Base-by-base conservation (phyloP, 768 basidiomycete genomes). In the Collybia sordida region DNA sequence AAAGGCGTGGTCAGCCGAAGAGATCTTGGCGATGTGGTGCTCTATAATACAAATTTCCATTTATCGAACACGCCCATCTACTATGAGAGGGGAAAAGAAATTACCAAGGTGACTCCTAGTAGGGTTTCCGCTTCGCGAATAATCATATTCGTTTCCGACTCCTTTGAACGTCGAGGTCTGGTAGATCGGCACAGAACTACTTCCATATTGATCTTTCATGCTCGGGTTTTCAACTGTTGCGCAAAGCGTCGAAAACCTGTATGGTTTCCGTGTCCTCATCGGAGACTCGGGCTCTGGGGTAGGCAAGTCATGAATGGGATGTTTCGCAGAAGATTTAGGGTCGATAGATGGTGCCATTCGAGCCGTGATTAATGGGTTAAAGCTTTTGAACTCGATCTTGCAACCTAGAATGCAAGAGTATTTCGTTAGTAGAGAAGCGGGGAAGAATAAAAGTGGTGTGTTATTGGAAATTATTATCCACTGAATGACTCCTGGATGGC, bases 81-180 rank as follows among this genome's bases (percentile, higher is more conserved):
- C 17, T 39, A 34, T 14, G 37, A 57, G 56, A 47, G 48, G 34
- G 19, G 31, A 17, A 28, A 45, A 45, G 17, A 36, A 66, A 72
- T 48, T 53, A 97, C 96, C 91, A 51, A 99, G 82, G 69, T 97
- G 93, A 44, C 85, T 93, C 65, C 97, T 78, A 6, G 97, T 99
- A 2, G 97, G 97, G 67, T 99, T 99, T 24, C 97, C 97, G 61
- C 91, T 93, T 52, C 97, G 79, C 11, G 90, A 80, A 70, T 98
- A 99, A 70, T 98, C 96, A 64, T 94, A 99, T 59, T 86, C 81
- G 45, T 88, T 90, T 15, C 77, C 79, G 37, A 96, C 73, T 40
- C 96, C 97, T 72, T 98, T 98, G 83, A 99, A 98, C 0, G 97
- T 99, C 6, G 97, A 84, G 1, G 93, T 89, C 72, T 98, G 97